phyloP scores from a whole-genome alignment of 2,329 filamentous ascomycete species.

The Waltergamsia citrina region DNA sequence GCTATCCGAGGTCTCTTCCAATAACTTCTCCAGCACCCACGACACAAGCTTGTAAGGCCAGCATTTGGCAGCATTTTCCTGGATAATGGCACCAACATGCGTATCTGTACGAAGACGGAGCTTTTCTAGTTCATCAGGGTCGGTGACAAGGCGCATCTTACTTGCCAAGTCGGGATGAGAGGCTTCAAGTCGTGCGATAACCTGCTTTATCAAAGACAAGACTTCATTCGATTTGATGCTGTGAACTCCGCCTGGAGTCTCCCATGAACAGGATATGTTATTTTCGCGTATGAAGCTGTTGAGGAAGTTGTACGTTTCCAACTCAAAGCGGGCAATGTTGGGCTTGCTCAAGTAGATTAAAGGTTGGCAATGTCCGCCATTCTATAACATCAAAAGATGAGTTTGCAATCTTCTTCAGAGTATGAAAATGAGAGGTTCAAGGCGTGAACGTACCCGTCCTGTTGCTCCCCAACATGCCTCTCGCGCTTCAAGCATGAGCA shows the following conservation, averaged over 20 bases:
- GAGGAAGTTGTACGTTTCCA: constrained; percentile 56
- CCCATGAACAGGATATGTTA: constrained; percentile 62
- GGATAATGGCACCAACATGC: constrained; percentile 55
- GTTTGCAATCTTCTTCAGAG: background rate
- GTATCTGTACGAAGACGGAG: constrained; percentile 28
- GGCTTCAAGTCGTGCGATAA: constrained; percentile 39
- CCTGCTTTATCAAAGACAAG: constrained; percentile 38
- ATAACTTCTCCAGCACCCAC: constrained; percentile 55
- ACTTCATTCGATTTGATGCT: constrained; percentile 48
- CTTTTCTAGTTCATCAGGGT: constrained; percentile 29
- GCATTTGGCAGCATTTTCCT: constrained; percentile 54
- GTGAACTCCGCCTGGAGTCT: constrained; percentile 52
- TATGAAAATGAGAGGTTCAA: background rate
- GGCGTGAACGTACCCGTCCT: constrained; percentile 49
- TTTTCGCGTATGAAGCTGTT: constrained; percentile 45
- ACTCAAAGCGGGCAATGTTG: constrained; percentile 60
- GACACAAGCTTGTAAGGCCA: constrained; percentile 83
- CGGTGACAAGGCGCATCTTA: constrained; percentile 29
- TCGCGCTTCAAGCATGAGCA: constrained; percentile 68
- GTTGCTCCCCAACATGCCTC: constrained; percentile 80
- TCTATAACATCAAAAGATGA: constrained; percentile 25
- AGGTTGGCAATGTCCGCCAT: constrained; percentile 69
- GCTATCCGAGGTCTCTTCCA: constrained; percentile 18
- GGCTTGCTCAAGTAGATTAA: constrained; percentile 51
- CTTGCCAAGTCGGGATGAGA: constrained; percentile 48